phyloP scores from a whole-genome alignment of 1,139 yeast species.

The Candida sojae region DNA sequence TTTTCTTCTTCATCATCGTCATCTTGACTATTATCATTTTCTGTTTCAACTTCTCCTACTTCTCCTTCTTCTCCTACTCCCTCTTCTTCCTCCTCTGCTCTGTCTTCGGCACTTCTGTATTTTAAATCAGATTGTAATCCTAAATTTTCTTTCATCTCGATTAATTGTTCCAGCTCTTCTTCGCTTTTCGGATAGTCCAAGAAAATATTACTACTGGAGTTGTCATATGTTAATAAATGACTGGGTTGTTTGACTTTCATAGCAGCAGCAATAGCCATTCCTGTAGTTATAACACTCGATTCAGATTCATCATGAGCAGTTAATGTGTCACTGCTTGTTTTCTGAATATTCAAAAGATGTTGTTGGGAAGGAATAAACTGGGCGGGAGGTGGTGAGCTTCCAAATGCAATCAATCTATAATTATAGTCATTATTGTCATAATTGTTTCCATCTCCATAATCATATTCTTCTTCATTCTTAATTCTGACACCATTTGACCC shows the following conservation, averaged over 20 bases:
- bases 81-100: background rate
- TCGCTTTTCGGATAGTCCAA: slow-evolving; percentile 5
- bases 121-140: slow-evolving; percentile 10
- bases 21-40: background rate
- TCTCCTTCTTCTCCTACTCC: background rate
- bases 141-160: slow-evolving; percentile 7
- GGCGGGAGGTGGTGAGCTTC: slow-evolving; percentile 3
- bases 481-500: no score
- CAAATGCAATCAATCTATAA: slow-evolving; percentile 3
- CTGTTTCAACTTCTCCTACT: background rate
- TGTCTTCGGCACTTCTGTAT: background rate
- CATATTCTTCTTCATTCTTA: background rate
- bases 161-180: slow-evolving; percentile 1
- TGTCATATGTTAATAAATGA: slow-evolving; percentile 1
- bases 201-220: slow-evolving; percentile 4
- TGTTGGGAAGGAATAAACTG: background rate
- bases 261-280: background rate
- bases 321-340: slow-evolving; percentile 2
- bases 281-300: background rate
- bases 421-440: background rate
- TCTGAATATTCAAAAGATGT: background rate
- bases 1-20: background rate
- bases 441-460: background rate
- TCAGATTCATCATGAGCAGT: slow-evolving; percentile 1
- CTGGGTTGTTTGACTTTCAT: background rate